Evolutionary conservation across 140 eudicot species (phyloP).

Genomic region (Anethum foeniculum): DNA sequence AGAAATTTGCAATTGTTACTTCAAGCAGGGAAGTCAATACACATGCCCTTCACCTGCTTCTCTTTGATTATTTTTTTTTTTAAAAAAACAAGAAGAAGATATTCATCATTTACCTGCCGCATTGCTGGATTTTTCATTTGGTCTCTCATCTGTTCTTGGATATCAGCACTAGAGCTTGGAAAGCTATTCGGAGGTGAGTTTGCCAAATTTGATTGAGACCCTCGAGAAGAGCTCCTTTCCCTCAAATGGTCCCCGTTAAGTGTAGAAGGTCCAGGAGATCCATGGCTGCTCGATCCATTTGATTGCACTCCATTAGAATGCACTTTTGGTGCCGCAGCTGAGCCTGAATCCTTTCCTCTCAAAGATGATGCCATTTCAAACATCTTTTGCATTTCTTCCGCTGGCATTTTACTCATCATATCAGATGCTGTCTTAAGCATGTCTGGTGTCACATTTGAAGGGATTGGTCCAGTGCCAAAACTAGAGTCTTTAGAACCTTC

Average conservation of each 20-base stretch:
- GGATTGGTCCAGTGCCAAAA: constrained; percentile 40
- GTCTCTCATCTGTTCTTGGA: constrained; percentile 69
- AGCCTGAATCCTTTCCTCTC: constrained; percentile 36
- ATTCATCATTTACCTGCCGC: constrained; percentile 46
- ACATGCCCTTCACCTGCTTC: not conserved
- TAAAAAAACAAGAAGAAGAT: not conserved
- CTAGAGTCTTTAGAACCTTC: constrained; percentile 16
- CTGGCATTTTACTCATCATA: constrained; percentile 83
- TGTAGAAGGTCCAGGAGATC: constrained; percentile 20
- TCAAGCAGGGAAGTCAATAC: not conserved
- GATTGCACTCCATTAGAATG: constrained; percentile 24
- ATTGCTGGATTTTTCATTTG: constrained; percentile 90
- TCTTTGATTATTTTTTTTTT: not conserved
- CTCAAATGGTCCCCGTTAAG: constrained; percentile 23
- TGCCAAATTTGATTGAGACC: constrained; percentile 25
- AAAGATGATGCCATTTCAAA: constrained; percentile 79
- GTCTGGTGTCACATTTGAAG: constrained; percentile 61
- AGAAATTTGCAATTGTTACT: not conserved
- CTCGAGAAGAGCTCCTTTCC: constrained; percentile 43
- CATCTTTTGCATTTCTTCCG: constrained; percentile 71
- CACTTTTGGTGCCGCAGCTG: constrained; percentile 26
- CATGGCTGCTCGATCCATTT: constrained; percentile 21
- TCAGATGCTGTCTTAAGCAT: constrained; percentile 79
- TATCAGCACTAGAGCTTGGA: constrained; percentile 48
- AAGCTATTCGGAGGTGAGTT: constrained; percentile 38